Evolutionary conservation across 805 yeast species (phyloP), one percentile per base, ranked within the genome.

Genomic region (Candida oleophila): DNA sequence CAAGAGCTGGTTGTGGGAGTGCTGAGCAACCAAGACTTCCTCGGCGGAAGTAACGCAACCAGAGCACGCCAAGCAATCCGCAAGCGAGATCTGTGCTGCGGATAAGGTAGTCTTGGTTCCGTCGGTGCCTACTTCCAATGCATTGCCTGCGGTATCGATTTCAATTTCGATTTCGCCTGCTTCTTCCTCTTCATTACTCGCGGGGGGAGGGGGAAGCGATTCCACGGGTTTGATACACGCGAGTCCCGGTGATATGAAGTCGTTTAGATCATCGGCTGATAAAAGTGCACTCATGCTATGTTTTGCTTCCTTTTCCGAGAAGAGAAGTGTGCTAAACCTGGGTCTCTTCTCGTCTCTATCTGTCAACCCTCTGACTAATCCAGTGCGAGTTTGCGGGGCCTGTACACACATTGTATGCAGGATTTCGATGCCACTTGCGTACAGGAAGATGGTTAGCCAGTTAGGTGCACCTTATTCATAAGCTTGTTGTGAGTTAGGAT

Each of bases 41-140:
- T 94, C 99, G n/a, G 97, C 95, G 3, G 96, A 87, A 0, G 99
- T 94, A 45, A 94, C 89, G 64, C 99, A 94, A 0, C 99, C 99
- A 7, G 95, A 83, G 61, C 99, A 94, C 0, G 99, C 99, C 45
- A 94, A 71, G 66, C 99, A 94, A 69, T 94, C 99, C 16, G 90
- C 84, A 43, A 94, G 68, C 1, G 94, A 86, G 41, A 94, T 92
- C 52, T 87, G 92, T 0, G 97, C 98, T 44, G 89, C 83, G 22
- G 84, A 77, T 4, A 89, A 69, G 16, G 72, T 69, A 32, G 76
- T 73, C 3, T 73, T 59, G 4, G 69, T 68, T 20, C 81, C 82
- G 49, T 81, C 83, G 40, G 77, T 75, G 4, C 85, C 80, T 2
- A 89, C 90, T 55, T 88, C 91, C 8, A 82, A 57, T 5, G 88